Evolutionary conservation across 805 yeast genomes (phyloP), one percentile per base, ranked within the genome.

Genomic region (Maudiozyma barnettii): DNA sequence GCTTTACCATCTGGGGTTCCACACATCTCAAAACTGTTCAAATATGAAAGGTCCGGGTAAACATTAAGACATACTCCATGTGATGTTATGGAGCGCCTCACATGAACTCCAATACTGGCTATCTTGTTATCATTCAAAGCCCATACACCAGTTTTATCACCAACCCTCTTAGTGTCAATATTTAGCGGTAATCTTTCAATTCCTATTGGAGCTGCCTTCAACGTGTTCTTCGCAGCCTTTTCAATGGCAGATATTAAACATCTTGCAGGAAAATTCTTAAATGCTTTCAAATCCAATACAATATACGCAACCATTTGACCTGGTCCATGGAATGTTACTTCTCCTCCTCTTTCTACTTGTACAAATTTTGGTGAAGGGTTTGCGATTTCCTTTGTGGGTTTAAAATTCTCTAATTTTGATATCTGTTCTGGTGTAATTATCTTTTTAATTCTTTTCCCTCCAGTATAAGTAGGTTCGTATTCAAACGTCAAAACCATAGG

Each of bases 271-370:
- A 84, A 66, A 44, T 74, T 66, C 31, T 67, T 56, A 55, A 84
- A 84, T 30, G 76, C 73, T 52, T 75, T 73, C 46, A 93, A 68
- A 62, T 93, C 90, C 29, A 85, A 46, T 1, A 93, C 74, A 10
- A 93, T 81, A 59, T 91, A 93, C 5, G 87, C 79, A 2, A 90
- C 96, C 36, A 88, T 61, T 65, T 93, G 99, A 0, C 99, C 99
- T 1, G 93, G 84, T 0, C 98, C 98, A 67, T 93, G 99, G 72
- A 86, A 93, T 0, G 99, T 93, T 1, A 93, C 79, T 61, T 93
- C 95, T 0, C 99, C 99, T 14, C 99, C 99, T 51, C 99, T 71
- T 46, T 79, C 79, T 0, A 93, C 76, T 56, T 86, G 91, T n/a
- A 81, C 75, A 58, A 79, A 85, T 29, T 73, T 72, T 14, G 89